phyloP scores from a whole-genome alignment of 495 filamentous ascomycete genomes.

The Annulohypoxylon maeteangense region DNA sequence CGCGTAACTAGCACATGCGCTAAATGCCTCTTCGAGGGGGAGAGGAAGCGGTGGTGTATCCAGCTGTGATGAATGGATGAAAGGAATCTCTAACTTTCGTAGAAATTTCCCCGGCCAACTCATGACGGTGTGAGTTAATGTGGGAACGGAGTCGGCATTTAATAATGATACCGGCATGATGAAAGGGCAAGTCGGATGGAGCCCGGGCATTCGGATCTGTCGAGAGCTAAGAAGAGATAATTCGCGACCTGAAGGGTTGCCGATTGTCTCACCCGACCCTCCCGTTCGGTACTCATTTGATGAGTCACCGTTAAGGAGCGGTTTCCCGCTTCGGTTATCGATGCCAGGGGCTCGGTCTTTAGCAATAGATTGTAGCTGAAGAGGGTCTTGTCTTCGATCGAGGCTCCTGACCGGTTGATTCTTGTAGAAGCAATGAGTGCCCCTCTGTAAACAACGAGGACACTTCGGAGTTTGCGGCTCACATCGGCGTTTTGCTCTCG shows the following conservation, averaged over 20 bases:
- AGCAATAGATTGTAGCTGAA: background rate
- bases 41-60: background rate
- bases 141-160: background rate
- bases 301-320: background rate
- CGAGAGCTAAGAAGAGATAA: background rate
- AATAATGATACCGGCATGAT: background rate
- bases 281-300: background rate
- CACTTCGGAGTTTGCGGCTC: slow-evolving; percentile 17
- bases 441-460: slow-evolving; percentile 1
- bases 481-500: slow-evolving; percentile 12
- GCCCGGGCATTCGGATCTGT: background rate
- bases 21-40: slow-evolving; percentile 8
- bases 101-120: slow-evolving; percentile 9
- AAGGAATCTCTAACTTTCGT: slow-evolving; percentile 4
- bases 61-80: background rate
- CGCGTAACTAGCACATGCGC: slow-evolving; percentile 5
- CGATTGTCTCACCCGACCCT: background rate
- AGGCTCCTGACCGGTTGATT: background rate
- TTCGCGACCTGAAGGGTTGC: background rate
- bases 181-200: background rate
- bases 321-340: background rate
- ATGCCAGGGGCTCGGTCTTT: background rate
- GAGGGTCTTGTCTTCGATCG: background rate
- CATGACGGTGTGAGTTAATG: background rate
- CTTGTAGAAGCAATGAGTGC: slow-evolving; percentile 9